Evolutionary conservation across 2,329 filamentous ascomycete genomes (phyloP), one percentile per base, ranked within the genome.

Genomic region (Cordyceps cicadae): DNA sequence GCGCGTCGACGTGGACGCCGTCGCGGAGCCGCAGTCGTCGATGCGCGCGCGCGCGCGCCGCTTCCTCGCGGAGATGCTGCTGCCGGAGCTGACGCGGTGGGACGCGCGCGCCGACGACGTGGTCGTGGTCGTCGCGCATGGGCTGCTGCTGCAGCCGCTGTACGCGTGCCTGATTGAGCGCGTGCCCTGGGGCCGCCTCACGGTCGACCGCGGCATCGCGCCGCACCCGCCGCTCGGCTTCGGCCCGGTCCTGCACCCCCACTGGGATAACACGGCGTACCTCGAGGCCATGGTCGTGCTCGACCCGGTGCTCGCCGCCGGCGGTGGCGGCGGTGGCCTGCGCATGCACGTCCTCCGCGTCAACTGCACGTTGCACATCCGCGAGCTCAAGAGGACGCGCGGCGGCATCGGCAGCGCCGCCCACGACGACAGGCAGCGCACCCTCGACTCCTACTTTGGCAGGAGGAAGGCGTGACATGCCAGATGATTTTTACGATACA

Each of bases 351-450:
- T 95, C 32, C 71, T 82, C 51, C 77, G 77, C 5, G 79, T 91
- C 64, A 93, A 96, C 70, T 83, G 82, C 63, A 81, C 83, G 62
- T 81, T 84, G 4, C 92, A 97, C 72, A 81, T 96, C 2, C 74
- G 77, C 50, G 85, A 86, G 32, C 76, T 96, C 62, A 92, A 87
- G 71, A 88, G 90, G 72, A 93, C 90, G 9, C 79, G 87, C 26
- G 90, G 90, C 34, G 92, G 92, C 3, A 88, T 96, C 61, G 91
- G 91, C 59, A 94, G 88, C 67, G 81, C 88, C 45, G 80, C 81
- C 60, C 87, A 90, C 69, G 92, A 97, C 70, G 79, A 83, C 12
- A 85, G 80, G 52, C 92, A 96, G 72, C 86, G 82, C 68, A 90
- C 82, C 19, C 82, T 97, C 66, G 85, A 90, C 51, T 81, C 82